Evolutionary conservation across 352 stramenopile species (phyloP), one percentile per base, ranked within the genome.

Genomic region (Phytophthora syringae): DNA sequence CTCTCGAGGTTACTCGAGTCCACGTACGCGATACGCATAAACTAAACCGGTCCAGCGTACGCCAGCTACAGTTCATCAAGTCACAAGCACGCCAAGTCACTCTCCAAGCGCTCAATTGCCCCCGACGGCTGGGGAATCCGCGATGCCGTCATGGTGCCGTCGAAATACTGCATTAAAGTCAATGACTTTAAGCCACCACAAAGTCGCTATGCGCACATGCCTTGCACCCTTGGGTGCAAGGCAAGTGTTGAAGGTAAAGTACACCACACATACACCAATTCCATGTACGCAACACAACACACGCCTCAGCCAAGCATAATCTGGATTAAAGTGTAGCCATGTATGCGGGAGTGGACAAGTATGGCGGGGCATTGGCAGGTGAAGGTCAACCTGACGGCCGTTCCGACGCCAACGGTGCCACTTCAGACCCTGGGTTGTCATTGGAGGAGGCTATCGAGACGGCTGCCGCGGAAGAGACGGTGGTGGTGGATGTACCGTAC

Each of bases 1-100:
- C 90, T 96, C 67, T 98, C 94, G 37, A 98, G 89, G 74, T 99
- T 99, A 10, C 95, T 96, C 0, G 95, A 96, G 61, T 98, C 95
- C 36, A 99, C 81, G 72, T 98, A 99, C 39, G 96, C 95, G 45
- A 98, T 97, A 67, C 87, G 97, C 87, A 98, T 97, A 73, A 97
- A 84, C 84, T 84, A 96, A 0, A 88, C 89, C 1, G 87, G 87
- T 11, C 88, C 88, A 2, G 88, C 80, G 52, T 95, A 96, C 37
- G 76, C 82, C 88, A n/a, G n/a, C n/a, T n/a, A n/a, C n/a, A n/a
- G n/a, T n/a, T n/a, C n/a, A n/a, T n/a, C n/a, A n/a, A n/a, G n/a
- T n/a, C n/a, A n/a, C n/a, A n/a, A n/a, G n/a, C n/a, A n/a, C n/a
- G n/a, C n/a, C n/a, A n/a, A n/a, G n/a, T n/a, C n/a, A n/a, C n/a